Conservation (phyloP, 805 yeast species). For the Nematodospora valgi region DNA sequence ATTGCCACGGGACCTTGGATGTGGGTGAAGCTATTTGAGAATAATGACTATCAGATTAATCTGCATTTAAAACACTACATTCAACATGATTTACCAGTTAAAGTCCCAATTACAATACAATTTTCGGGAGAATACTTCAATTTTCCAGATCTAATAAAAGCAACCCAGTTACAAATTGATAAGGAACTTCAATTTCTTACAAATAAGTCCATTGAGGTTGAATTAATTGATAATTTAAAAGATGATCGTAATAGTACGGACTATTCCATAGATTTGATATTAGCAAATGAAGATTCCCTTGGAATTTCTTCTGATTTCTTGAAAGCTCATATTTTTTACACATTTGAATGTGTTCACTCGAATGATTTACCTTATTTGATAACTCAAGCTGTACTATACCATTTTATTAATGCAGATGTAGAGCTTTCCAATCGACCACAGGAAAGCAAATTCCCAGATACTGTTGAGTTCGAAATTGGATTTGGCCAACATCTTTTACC, state of each 20-base stretch:
- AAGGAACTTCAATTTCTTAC: constrained; percentile 11
- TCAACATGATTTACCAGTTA: constrained; percentile 10
- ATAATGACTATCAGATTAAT: not conserved
- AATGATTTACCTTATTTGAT: constrained; percentile 64
- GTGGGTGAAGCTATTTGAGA: not conserved
- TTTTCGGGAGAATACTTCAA: constrained; percentile 41
- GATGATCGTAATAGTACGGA: not conserved
- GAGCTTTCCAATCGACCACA: constrained; percentile 1
- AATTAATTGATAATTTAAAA: constrained; percentile 14
- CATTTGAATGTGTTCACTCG: constrained; percentile 42
- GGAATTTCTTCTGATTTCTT: constrained; percentile 39
- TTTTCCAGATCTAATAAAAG: constrained; percentile 67
- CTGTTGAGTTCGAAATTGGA: not conserved
- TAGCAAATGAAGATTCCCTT: constrained; percentile 42
- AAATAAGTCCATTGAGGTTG: constrained; percentile 10
- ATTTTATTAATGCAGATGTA: constrained; percentile 28
- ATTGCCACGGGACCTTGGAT: not conserved
- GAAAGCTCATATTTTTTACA: constrained; percentile 39
- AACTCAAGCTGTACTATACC: constrained; percentile 42
- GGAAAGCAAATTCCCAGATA: not conserved
- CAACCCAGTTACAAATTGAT: constrained; percentile 35
- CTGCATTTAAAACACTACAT: not conserved
- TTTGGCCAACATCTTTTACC: not conserved
- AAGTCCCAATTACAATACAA: constrained; percentile 21
- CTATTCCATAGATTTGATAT: constrained; percentile 34